Evolutionary conservation across 2,329 filamentous ascomycete genomes (phyloP).

Genomic region (Ophiostoma piceae): DNA sequence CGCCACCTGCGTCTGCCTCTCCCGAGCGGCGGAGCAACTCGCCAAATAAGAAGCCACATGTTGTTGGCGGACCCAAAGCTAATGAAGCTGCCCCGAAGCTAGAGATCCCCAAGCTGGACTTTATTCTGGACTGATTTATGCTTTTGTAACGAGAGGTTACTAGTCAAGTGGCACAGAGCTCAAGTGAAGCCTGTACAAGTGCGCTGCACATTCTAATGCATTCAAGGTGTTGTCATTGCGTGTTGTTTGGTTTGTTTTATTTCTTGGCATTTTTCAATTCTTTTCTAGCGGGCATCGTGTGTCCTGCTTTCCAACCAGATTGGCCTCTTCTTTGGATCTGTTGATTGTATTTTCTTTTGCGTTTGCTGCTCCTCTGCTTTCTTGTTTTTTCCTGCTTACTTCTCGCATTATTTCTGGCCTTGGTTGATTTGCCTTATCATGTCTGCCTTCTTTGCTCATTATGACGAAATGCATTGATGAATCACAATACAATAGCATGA

Average conservation of each 20-base stretch:
- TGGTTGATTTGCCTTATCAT: background rate
- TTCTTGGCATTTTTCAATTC: constrained; percentile 9
- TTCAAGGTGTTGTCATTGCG: background rate
- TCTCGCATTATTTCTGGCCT: constrained; percentile 5
- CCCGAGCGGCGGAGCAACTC: constrained; percentile 31
- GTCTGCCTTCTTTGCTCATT: background rate
- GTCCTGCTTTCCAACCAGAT: background rate
- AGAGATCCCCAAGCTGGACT: constrained; percentile 54
- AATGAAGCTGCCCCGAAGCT: constrained; percentile 55
- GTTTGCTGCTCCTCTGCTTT: constrained; percentile 8
- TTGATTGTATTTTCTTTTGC: background rate
- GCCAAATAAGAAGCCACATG: constrained; percentile 19
- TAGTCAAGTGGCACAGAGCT: background rate
- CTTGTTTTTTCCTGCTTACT: background rate
- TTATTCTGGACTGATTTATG: constrained; percentile 41
- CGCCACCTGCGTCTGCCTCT: constrained; percentile 30
- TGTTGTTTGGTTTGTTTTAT: background rate
- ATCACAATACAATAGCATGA: background rate
- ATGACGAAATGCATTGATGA: constrained; percentile 21
- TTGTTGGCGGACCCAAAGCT: constrained; percentile 35
- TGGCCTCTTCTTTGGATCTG: background rate
- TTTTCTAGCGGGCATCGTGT: background rate
- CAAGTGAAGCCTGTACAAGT: background rate
- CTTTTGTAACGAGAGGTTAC: no score
- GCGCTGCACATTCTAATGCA: background rate